Base-by-base conservation (phyloP, 257 asterid species). In the Oldenlandia corymbosa region DNA sequence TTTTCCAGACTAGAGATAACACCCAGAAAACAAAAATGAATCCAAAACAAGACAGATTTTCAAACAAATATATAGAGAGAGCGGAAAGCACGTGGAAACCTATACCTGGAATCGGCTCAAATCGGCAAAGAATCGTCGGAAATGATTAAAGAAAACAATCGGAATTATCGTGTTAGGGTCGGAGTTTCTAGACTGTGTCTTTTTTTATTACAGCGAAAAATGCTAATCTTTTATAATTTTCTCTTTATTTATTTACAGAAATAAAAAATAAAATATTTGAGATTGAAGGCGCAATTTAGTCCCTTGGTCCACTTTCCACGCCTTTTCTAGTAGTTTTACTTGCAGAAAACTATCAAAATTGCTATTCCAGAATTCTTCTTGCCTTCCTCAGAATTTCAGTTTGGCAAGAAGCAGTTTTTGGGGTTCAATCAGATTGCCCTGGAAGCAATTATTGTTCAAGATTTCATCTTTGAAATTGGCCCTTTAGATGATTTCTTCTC, bases 401-500 rank as follows among this genome's bases (percentile, higher is more conserved):
- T n/a, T n/a, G n/a, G n/a, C n/a, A n/a, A n/a, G n/a, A n/a, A n/a
- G n/a, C n/a, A n/a, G n/a, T n/a, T n/a, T n/a, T n/a, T n/a, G n/a
- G n/a, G n/a, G n/a, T n/a, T n/a, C n/a, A n/a, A n/a, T n/a, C n/a
- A n/a, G n/a, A n/a, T n/a, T n/a, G n/a, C n/a, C n/a, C n/a, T n/a
- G n/a, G n/a, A n/a, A n/a, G n/a, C 52, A 7, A 27, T 2, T 3
- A 43, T 7, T 27, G n/a, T n/a, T n/a, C n/a, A n/a, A n/a, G n/a
- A n/a, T n/a, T n/a, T n/a, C n/a, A n/a, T n/a, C n/a, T n/a, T n/a
- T n/a, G n/a, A n/a, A 46, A 24, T 7, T 16, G 9, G 6, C 59
- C 41, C 64, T 45, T 69, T 48, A 51, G 32, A 39, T 66, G 66
- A 47, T 27, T 39, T 23, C 27, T 26, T 55, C 31, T 53, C 23